These are phyloP conservation scores for Colletotrichum lindemuthianum DNA, from an alignment of 2,329 filamentous ascomycete species.

Conservation along the genomic window DNA sequence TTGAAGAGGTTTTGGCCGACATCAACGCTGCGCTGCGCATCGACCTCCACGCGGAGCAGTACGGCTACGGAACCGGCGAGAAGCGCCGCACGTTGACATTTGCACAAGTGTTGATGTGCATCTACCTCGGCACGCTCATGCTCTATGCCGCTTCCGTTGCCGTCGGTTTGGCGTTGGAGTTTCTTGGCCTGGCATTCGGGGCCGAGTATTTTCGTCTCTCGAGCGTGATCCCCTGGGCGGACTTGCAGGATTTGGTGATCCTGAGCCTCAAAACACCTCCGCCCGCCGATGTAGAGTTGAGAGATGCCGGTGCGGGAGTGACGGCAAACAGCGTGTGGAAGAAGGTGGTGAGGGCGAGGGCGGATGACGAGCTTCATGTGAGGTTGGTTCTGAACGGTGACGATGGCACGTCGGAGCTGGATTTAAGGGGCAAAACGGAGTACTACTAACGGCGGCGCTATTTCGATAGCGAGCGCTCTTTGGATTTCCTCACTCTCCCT, in stretches of 20 bases:
- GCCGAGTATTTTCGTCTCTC: background rate
- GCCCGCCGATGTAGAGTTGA: background rate
- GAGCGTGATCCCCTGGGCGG: slow-evolving; percentile 17
- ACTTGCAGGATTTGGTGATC: slow-evolving; percentile 22
- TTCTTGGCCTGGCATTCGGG: background rate
- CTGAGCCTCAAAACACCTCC: background rate
- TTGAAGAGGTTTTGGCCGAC: background rate
- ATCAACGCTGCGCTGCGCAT: background rate
- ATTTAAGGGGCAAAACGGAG: too few species aligned
- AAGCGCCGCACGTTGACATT: background rate
- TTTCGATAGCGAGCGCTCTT: too few species aligned
- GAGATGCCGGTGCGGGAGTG: slow-evolving; percentile 5
- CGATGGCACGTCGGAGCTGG: too few species aligned
- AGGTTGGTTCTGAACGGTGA: background rate
- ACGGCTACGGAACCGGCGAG: slow-evolving; percentile 18
- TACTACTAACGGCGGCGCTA: too few species aligned
- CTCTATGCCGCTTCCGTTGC: background rate
- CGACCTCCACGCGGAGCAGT: background rate
- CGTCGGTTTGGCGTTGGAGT: background rate
- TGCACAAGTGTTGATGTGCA: background rate
- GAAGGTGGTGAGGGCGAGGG: background rate
- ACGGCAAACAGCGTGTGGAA: background rate
- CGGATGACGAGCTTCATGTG: slow-evolving; percentile 1
- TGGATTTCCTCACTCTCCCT: too few species aligned
- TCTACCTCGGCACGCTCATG: slow-evolving; percentile 8